Evolutionary conservation across 2,329 filamentous ascomycete species (phyloP).

Genomic region (Fusarium pseudoanthophilum): DNA sequence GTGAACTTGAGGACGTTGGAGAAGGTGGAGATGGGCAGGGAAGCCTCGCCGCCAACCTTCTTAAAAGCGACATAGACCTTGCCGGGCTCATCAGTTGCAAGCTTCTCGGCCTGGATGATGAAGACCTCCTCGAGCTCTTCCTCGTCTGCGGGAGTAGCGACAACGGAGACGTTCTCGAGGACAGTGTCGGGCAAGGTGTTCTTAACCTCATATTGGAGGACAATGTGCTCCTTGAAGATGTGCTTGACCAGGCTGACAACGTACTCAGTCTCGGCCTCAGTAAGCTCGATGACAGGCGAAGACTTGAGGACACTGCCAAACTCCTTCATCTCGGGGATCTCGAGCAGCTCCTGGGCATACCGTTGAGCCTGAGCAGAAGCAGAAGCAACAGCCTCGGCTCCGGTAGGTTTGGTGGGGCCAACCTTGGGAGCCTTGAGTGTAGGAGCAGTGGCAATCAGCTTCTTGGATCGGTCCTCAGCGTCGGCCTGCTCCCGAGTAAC

Average conservation of each 20-base stretch:
- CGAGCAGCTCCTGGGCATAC: slow-evolving; percentile 86
- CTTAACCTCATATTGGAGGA: slow-evolving; percentile 96
- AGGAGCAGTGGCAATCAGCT: slow-evolving; percentile 90
- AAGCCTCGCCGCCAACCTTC: slow-evolving; percentile 78
- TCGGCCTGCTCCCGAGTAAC: slow-evolving; percentile 96
- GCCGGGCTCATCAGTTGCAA: slow-evolving; percentile 86
- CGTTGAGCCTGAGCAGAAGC: slow-evolving; percentile 86
- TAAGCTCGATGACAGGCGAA: slow-evolving; percentile 85
- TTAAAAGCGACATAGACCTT: slow-evolving; percentile 96
- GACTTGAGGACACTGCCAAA: slow-evolving; percentile 95
- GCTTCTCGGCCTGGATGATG: slow-evolving; percentile 86
- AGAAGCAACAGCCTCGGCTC: slow-evolving; percentile 79
- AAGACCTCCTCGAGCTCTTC: slow-evolving; percentile 92
- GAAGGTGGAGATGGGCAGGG: slow-evolving; percentile 84
- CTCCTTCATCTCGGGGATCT: slow-evolving; percentile 89
- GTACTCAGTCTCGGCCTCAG: slow-evolving; percentile 97
- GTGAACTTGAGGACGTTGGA: slow-evolving; percentile 96
- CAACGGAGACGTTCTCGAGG: slow-evolving; percentile 87
- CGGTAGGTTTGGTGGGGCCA: slow-evolving; percentile 77
- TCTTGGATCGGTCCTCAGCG: slow-evolving; percentile 96
- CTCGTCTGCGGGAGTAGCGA: slow-evolving; percentile 82
- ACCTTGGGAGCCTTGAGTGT: slow-evolving; percentile 93
- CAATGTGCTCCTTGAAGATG: slow-evolving; percentile 96
- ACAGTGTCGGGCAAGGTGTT: slow-evolving; percentile 94
- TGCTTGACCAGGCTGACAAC: slow-evolving; percentile 95